Base-by-base conservation (phyloP, 2,329 filamentous ascomycete species). In the Fusarium mundagurra region DNA sequence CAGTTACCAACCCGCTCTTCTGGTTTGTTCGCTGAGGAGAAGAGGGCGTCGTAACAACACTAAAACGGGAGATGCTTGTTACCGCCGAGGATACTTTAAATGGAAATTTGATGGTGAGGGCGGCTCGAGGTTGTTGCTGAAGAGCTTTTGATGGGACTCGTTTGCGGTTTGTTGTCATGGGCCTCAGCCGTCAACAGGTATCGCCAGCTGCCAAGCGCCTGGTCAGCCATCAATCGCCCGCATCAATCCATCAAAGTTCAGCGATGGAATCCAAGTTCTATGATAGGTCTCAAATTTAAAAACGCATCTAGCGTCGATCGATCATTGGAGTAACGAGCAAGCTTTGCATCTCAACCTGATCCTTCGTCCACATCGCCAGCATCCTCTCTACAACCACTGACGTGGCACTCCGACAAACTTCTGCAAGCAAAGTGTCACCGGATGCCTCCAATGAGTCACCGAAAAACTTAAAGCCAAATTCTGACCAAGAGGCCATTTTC, bases 41-140 rank as follows among this genome's bases (percentile, higher is more conserved):
- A 44, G n/a, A 24, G 41, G 9, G 41, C 4, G 31, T 24, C 31
- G 31, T 10, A 20, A 24, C 4, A 18, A 24, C 6, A 11, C 12
- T 14, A 18, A n/a, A 24, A 20, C 12, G 4, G 3, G 8, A 8
- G 22, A 8, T 18, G 6, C 22, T 17, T 18, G 0, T 51, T 1
- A 33, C 31, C 17, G 16, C 8, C 1, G 3, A 24, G 5, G 1
- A 20, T 24, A 14, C 11, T 24, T 16, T 10, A 14, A 6, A 24
- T 20, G 1, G 8, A 2, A 20, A 11, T 18, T 20, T 14, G 12
- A 24, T 34, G 29, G 6, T 8, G 11, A 6, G 17, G 16, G 31
- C 6, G 22, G 48, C 22, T 13, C 8, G 48, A 33, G 16, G 29
- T 33, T 17, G 22, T 18, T n/a, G 5, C 4, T 10, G 22, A 1